Conservation (phyloP, 1,284 basidiomycete genomes). For the Trichosporon sp. region DNA sequence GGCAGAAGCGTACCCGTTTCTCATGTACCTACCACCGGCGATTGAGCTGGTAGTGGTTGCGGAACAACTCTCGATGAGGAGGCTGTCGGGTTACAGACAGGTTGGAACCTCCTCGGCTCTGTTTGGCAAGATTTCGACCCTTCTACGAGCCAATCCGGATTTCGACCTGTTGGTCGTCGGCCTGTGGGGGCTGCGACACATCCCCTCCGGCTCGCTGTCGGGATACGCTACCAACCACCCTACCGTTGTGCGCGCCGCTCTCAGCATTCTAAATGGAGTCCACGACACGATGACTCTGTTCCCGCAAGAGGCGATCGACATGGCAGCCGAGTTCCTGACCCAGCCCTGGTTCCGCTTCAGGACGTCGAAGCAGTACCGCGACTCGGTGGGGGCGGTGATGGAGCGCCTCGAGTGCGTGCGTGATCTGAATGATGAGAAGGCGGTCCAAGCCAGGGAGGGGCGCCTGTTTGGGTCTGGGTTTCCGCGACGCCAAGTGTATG, state of each 20-base stretch:
- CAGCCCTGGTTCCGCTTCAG: not conserved
- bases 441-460: not conserved
- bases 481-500: not conserved
- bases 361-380: not conserved
- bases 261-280: not conserved
- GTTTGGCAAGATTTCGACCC: not conserved
- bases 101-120: not conserved
- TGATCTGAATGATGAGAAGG: not conserved
- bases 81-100: not conserved
- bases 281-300: not conserved
- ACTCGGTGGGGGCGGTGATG: not conserved
- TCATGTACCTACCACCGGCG: not conserved
- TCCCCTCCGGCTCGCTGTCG: not conserved
- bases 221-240: not conserved
- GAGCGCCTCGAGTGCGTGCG: not conserved
- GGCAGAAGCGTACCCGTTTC: not conserved
- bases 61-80: not conserved
- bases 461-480: not conserved
- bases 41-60: not conserved
- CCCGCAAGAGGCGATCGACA: not conserved
- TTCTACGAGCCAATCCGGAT: not conserved
- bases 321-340: not conserved
- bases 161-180: not conserved
- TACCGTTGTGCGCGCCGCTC: not conserved
- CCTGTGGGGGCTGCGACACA: not conserved